A percentile compares a stretch with the other conserved stretches of the same genome.
phyloP scores from a whole-genome alignment of 169 alveolate species.

The Plasmodium adleri region DNA sequence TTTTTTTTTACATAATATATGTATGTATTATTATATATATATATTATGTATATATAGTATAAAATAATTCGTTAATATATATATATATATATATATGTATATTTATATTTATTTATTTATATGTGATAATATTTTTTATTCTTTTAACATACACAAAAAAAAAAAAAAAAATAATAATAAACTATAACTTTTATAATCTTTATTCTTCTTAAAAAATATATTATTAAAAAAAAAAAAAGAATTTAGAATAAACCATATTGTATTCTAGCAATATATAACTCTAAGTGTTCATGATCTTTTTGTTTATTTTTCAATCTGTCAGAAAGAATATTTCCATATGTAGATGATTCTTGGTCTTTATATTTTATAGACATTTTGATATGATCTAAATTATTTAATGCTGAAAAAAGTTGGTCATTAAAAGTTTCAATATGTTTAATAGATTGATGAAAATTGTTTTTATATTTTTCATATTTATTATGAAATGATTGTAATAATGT shows the following conservation, averaged over 20 bases:
- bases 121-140: too few species aligned
- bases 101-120: too few species aligned
- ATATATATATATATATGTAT: too few species aligned
- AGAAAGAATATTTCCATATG: slow-evolving; percentile 46
- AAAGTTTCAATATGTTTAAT: slow-evolving; percentile 44
- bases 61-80: too few species aligned
- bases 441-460: slow-evolving; percentile 3
- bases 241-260: slow-evolving; percentile 40
- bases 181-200: too few species aligned
- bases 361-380: slow-evolving; percentile 25
- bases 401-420: slow-evolving; percentile 35
- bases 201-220: too few species aligned
- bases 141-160: too few species aligned
- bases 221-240: neutral
- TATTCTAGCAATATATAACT: slow-evolving; percentile 47
- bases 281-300: slow-evolving; percentile 51
- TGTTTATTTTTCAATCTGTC: slow-evolving; percentile 52
- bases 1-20: too few species aligned
- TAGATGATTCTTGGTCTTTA: slow-evolving; percentile 5
- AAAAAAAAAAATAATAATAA: too few species aligned
- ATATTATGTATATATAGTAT: too few species aligned
- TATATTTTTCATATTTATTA: slow-evolving; percentile 3
- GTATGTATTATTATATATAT: too few species aligned
- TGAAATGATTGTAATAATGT: slow-evolving; percentile 7
- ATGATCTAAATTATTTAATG: slow-evolving; percentile 51